These are phyloP conservation scores for Aspergillus biplanus DNA, from an alignment of 495 filamentous ascomycete genomes.

Conservation along the genomic window DNA sequence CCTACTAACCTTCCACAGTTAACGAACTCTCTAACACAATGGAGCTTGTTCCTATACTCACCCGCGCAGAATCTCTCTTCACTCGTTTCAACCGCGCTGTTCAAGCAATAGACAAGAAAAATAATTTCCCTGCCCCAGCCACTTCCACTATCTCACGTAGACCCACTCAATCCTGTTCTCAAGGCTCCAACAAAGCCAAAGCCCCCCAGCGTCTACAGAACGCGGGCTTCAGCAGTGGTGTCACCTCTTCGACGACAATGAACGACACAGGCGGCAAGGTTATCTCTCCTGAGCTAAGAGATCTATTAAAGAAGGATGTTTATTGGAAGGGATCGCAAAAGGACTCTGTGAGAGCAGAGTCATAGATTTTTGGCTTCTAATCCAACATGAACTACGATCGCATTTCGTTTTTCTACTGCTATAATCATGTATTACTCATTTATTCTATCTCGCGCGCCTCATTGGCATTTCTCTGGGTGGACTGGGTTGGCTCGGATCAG, in stretches of 20 bases:
- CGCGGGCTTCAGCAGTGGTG: constrained; percentile 34
- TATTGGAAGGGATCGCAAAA: constrained; percentile 32
- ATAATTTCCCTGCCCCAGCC: constrained; percentile 74
- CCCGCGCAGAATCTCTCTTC: constrained; percentile 87
- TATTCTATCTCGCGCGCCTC: not conserved
- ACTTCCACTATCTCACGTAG: constrained; percentile 55
- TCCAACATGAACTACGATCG: too few relatives aligned
- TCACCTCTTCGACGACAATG: constrained; percentile 24
- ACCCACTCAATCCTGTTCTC: constrained; percentile 25
- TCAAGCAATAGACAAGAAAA: constrained; percentile 84
- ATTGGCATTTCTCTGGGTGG: not conserved
- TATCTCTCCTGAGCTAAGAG: constrained; percentile 80
- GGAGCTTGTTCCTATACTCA: constrained; percentile 79
- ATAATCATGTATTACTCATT: not conserved
- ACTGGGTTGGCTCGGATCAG: not conserved
- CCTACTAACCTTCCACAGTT: constrained; percentile 52
- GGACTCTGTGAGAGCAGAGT: not conserved
- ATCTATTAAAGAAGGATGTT: constrained; percentile 73
- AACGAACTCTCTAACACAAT: constrained; percentile 95
- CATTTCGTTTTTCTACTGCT: not conserved
- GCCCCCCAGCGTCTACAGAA: constrained; percentile 31
- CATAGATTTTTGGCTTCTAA: not conserved
- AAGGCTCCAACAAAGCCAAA: constrained; percentile 37
- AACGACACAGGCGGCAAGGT: constrained; percentile 47
- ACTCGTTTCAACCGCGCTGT: constrained; percentile 83